Base-by-base conservation (phyloP, 2,329 filamentous ascomycete species). In the Capronia epimyces region DNA sequence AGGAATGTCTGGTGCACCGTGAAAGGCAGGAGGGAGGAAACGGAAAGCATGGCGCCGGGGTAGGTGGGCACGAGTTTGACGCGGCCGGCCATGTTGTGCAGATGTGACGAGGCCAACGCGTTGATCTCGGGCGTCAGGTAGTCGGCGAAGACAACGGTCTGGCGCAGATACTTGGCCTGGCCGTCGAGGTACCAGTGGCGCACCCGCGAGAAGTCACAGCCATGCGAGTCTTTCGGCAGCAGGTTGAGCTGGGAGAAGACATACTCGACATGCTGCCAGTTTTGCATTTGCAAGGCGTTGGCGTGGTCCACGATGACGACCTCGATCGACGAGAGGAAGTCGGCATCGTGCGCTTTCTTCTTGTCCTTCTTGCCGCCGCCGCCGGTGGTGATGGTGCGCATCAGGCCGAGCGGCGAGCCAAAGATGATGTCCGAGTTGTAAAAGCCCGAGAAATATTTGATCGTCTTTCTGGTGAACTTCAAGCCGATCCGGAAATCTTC, bases 401-500 rank as follows among this genome's bases (percentile, higher is more conserved):
- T 86, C 13, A 98, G 76, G 9, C 93, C 93, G 2, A 98, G 75
- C 0, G 93, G 89, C 60, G 89, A 95, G 18, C 89, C 89, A 47
- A 98, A 77, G 49, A 98, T 88, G 58, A 98, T 89, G 66, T 98
- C 93, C 8, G 90, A 95, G 66, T 86, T 91, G 74, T 97, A 97
- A 67, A 98, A 98, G 56, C 89, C 86, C 0, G 91, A 80, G 71
- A 95, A 98, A 66, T 87, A 93, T 67, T 96, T 97, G 65, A 97
- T 77, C 0, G 89, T 95, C 70, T 96, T 97, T 55, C 93, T 82
- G 0, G 93, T 97, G 67, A 98, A 94, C 69, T 97, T 98, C 65
- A 98, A 70, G n/a, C 91, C 93, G 1, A 97, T 75, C 2, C 91
- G 83, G 72, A 97, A 98, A 80, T 94, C 93, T 70, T 98, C 93